A percentile compares a stretch with the other conserved stretches of the same genome.
These are phyloP conservation scores for Maudiozyma bulderi DNA, from an alignment of 805 yeast species.

Conservation along the genomic window DNA sequence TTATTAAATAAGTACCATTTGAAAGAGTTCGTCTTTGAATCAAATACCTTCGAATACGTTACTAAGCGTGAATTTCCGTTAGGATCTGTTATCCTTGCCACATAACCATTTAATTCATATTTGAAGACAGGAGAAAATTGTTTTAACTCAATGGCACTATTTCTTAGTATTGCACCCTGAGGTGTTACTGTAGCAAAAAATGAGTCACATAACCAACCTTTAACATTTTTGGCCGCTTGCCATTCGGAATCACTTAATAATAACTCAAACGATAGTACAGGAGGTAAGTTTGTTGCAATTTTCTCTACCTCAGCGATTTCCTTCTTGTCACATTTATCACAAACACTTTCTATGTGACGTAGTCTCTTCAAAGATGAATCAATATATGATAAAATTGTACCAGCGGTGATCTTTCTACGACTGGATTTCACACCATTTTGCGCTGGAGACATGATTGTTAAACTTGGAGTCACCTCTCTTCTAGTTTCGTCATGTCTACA, in stretches of 20 bases:
- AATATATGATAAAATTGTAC: conserved; percentile 44
- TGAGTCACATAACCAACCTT: conserved; percentile 53
- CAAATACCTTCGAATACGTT: conserved; percentile 42
- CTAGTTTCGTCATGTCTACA: conserved; percentile 19
- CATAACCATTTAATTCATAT: conserved; percentile 60
- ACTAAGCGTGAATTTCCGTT: conserved; percentile 50
- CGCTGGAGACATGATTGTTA: conserved; percentile 22
- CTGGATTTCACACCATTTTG: conserved; percentile 20
- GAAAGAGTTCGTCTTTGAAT: conserved; percentile 21
- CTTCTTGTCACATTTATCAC: conserved; percentile 41
- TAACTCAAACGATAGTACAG: conserved; percentile 53
- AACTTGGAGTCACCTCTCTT: conserved; percentile 15
- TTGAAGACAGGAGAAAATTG: conserved; percentile 29
- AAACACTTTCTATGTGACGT: conserved; percentile 41
- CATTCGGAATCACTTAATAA: conserved; percentile 47
- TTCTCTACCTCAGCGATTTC: conserved; percentile 48
- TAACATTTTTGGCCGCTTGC: conserved; percentile 38
- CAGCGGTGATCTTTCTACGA: conserved; percentile 27
- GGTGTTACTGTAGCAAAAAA: conserved; percentile 41
- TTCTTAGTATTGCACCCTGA: conserved; percentile 32
- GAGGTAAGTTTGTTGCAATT: conserved; percentile 48
- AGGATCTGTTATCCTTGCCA: conserved; percentile 53
- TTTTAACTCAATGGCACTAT: conserved; percentile 22
- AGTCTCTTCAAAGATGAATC: conserved; percentile 51
- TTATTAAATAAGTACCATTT: conserved; percentile 86